These are phyloP conservation scores for Hemerocallis citrina DNA, from an alignment of 106 monocot species.

Conservation along the genomic window DNA sequence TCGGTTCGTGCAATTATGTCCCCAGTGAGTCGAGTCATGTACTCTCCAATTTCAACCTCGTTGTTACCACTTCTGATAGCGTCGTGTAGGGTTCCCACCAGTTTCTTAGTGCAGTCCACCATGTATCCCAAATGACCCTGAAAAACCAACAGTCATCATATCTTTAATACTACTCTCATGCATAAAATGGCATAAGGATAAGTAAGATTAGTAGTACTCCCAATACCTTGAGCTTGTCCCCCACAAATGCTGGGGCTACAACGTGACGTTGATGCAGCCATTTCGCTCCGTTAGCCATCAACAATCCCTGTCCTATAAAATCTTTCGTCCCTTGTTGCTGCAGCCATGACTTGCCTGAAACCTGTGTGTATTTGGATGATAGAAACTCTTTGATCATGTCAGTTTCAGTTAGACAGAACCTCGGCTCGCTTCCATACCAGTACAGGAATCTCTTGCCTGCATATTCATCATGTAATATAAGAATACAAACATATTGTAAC, in stretches of 20 bases:
- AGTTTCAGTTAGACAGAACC: constrained; percentile 79
- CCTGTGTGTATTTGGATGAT: constrained; percentile 51
- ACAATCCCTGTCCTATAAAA: constrained; percentile 79
- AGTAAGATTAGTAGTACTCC: too few species aligned
- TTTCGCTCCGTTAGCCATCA: constrained; percentile 84
- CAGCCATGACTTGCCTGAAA: constrained; percentile 78
- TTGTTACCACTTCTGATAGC: constrained; percentile 7
- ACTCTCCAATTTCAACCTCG: constrained; percentile 77
- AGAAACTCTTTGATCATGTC: constrained; percentile 86
- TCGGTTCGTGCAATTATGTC: constrained; percentile 79
- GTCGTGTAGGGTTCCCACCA: constrained; percentile 28
- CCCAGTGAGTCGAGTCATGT: constrained; percentile 61
- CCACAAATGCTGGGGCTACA: constrained; percentile 86
- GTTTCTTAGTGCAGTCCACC: constrained; percentile 81
- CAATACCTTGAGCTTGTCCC: constrained; percentile 78
- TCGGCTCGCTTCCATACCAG: constrained; percentile 90
- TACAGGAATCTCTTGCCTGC: constrained; percentile 77
- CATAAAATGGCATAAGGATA: too few species aligned
- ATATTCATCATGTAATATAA: not conserved
- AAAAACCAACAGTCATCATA: too few species aligned
- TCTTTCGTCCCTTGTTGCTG: constrained; percentile 73
- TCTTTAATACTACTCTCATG: too few species aligned
- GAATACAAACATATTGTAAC: not conserved
- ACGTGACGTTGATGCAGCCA: constrained; percentile 87
- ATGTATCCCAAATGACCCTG: constrained; percentile 68